These are phyloP conservation scores for Saxophila tyrrhenica DNA, from an alignment of 495 filamentous ascomycete species.

Conservation along the genomic window DNA sequence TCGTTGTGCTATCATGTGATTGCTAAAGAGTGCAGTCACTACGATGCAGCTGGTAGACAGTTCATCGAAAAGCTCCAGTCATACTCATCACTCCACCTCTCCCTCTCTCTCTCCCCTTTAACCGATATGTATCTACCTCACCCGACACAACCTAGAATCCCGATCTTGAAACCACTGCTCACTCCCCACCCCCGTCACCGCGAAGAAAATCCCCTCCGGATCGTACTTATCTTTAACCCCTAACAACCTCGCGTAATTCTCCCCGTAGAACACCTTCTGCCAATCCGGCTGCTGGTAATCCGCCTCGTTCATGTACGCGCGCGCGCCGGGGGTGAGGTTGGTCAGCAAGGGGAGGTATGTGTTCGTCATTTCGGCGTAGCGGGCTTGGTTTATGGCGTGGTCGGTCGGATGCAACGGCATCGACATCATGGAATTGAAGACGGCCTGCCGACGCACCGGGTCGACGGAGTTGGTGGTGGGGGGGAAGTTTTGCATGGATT, in stretches of 20 bases:
- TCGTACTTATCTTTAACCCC: constrained; percentile 20
- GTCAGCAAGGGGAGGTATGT: constrained; percentile 4
- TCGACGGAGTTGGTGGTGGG: constrained; percentile 45
- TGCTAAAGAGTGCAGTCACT: too few species aligned
- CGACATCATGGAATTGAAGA: constrained; percentile 35
- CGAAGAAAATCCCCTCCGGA: constrained; percentile 16
- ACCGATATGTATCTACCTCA: too few species aligned
- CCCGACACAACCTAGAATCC: constrained; percentile 1
- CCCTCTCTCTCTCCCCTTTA: too few species aligned
- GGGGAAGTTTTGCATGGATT: constrained; percentile 31
- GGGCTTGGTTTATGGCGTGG: neutral
- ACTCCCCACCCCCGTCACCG: constrained; percentile 12
- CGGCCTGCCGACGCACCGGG: constrained; percentile 47
- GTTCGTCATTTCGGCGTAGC: constrained; percentile 4
- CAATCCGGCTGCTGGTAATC: constrained; percentile 26
- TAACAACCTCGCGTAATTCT: constrained; percentile 12
- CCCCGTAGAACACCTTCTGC: constrained; percentile 16
- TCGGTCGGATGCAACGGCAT: neutral
- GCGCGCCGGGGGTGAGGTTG: constrained; percentile 22
- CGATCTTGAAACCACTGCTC: constrained; percentile 8
- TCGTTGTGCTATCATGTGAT: too few species aligned
- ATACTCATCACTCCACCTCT: too few species aligned
- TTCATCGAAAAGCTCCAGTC: too few species aligned
- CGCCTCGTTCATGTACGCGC: constrained; percentile 41
- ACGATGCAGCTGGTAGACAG: too few species aligned